phyloP scores from a whole-genome alignment of 805 yeast species.

The Wickerhamiella spandovensis region DNA sequence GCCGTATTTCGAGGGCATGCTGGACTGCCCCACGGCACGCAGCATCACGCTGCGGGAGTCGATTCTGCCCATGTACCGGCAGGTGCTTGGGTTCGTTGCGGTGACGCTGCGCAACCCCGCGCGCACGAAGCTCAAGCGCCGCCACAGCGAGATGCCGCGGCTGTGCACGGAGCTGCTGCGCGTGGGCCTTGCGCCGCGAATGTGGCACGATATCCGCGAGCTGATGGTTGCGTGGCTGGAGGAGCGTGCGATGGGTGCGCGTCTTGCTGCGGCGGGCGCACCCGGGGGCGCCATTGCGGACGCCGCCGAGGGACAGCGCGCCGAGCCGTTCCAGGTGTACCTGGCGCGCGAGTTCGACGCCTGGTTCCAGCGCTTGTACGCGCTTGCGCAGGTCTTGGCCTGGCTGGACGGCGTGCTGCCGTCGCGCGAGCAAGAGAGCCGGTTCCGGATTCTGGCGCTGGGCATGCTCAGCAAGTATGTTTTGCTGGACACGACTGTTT shows the following conservation, averaged over 20 bases:
- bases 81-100: neutral
- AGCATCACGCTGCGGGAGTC: too few species aligned
- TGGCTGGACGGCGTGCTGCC: neutral
- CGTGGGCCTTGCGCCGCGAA: neutral
- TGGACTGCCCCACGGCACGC: neutral
- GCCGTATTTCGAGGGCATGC: neutral
- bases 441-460: neutral
- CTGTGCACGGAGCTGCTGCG: neutral
- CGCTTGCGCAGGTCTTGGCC: neutral
- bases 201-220: neutral
- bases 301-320: neutral
- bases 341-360: neutral
- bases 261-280: neutral
- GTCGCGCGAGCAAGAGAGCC: neutral
- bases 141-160: neutral
- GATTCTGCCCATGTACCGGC: too few species aligned
- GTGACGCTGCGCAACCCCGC: neutral
- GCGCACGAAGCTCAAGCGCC: neutral
- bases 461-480: neutral
- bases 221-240: neutral
- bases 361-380: neutral
- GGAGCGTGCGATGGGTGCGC: neutral
- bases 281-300: neutral
- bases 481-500: neutral
- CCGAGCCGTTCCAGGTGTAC: neutral